A percentile compares a stretch with the other conserved stretches of the same genome.
These are phyloP conservation scores for Hortaea sp. DNA, from an alignment of 2,329 filamentous ascomycete species.

Conservation along the genomic window DNA sequence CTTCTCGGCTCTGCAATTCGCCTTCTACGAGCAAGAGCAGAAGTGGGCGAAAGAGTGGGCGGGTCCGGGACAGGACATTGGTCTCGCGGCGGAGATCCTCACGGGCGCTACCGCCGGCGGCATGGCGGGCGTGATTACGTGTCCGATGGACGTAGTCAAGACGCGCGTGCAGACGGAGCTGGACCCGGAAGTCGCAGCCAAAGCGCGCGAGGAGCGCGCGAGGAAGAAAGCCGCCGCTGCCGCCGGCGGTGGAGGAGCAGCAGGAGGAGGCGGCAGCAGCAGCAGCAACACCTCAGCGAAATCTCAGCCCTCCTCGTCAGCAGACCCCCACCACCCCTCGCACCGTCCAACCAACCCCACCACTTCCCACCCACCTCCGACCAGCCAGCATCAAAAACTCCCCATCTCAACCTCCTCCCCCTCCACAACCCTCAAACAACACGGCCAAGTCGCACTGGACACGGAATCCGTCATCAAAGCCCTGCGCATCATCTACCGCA, in stretches of 20 bases:
- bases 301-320: neutral
- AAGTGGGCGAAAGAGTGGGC: constrained; percentile 69
- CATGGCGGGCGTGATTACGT: constrained; percentile 87
- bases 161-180: constrained; percentile 92
- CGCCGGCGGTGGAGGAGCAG: neutral
- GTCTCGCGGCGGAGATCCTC: constrained; percentile 71
- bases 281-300: neutral
- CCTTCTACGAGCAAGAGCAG: constrained; percentile 94
- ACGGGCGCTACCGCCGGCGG: constrained; percentile 86
- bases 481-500: constrained; percentile 75
- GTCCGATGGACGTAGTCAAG: constrained; percentile 94
- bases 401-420: constrained; percentile 84
- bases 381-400: constrained; percentile 1
- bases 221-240: constrained; percentile 5
- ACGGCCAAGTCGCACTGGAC: constrained; percentile 69
- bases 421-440: constrained; percentile 68
- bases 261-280: neutral
- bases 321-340: constrained; percentile 4
- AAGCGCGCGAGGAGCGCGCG: constrained; percentile 14
- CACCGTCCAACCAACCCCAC: constrained; percentile 7
- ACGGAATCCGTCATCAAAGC: constrained; percentile 85
- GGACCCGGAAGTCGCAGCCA: constrained; percentile 38
- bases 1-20: constrained; percentile 93
- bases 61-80: constrained; percentile 66
- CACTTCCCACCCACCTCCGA: constrained; percentile 2